Evolutionary conservation across 2,329 filamentous ascomycete genomes (phyloP), one percentile per base, ranked within the genome.

Genomic region (Cryoendolithus antarcticus): DNA sequence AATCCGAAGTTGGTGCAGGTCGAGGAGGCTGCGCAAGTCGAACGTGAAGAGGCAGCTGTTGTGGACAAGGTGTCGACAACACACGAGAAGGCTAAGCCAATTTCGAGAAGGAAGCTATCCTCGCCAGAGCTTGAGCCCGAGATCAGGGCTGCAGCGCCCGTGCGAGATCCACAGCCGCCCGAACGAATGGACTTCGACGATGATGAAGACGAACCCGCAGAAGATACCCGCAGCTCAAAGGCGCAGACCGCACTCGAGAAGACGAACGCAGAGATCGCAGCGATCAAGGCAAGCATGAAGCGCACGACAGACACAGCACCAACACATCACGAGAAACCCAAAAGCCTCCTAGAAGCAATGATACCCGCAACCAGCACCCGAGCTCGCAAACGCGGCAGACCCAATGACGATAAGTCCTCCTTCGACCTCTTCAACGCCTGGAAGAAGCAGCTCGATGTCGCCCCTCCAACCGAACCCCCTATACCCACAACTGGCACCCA

Each of bases 201-300:
- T 10, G 43, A 43, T 9, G 44, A 48, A 11, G 48, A 53, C 13
- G 51, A 47, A 4, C 48, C 51, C 3, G 53, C 55, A 4, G 40
- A 44, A 21, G 41, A 48, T 9, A 31, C 37, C 21, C 35, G 36
- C 7, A 38, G 39, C 34, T 12, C 44, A 24, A 37, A 46, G 42
- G 30, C 35, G 35, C 30, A 40, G 42, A 45, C 43, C 42, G 43
- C 35, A 15, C 62, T 88, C 7, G 78, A 86, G 45, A 69, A 69
- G 48, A 83, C 82, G 3, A 88, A 88, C 48, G 82, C 83, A 30
- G 80, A 91, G 52, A 86, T 89, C 39, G 82, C 81, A 4, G 80
- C 80, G 1, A 64, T 91, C 3, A 89, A 88, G 58, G 81, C 81
- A 6, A 86, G 82, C 1, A 85, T 91, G 80, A 81, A 78, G 55